These are phyloP conservation scores for Magnolia changhungtana DNA, from an alignment of 164 flowering plant genomes.

Conservation along the genomic window DNA sequence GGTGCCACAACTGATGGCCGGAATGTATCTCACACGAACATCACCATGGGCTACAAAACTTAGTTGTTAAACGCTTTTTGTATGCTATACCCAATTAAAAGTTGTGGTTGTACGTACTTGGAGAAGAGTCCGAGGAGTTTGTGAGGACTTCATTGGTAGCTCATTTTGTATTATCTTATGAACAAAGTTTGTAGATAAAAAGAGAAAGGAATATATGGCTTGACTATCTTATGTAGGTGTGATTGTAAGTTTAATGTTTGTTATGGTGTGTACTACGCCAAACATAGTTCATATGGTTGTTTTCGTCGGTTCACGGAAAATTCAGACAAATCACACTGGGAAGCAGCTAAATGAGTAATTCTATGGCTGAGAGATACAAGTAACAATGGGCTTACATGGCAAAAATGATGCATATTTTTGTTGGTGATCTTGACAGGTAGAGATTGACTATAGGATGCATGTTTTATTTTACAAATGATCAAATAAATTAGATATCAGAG, in stretches of 20 bases:
- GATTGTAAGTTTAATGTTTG: background rate
- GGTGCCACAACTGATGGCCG: too few species aligned
- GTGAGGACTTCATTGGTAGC: background rate
- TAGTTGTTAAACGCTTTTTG: too few species aligned
- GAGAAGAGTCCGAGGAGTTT: too few species aligned
- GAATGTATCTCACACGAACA: too few species aligned
- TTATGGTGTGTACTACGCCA: background rate
- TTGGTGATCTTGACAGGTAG: background rate
- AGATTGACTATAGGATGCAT: background rate
- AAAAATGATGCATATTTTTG: background rate
- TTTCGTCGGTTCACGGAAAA: background rate
- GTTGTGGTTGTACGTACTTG: too few species aligned
- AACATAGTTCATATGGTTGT: slow-evolving; percentile 4
- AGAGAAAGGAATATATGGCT: background rate
- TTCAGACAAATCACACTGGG: background rate
- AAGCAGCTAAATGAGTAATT: background rate
- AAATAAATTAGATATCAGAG: background rate
- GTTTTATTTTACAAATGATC: background rate
- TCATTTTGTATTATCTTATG: background rate
- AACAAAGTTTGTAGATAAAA: background rate
- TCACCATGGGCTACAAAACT: too few species aligned
- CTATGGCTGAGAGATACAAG: background rate
- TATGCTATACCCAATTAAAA: too few species aligned
- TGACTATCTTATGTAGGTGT: background rate
- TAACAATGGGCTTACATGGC: background rate